Conservation (phyloP, 768 basidiomycete genomes). For the Dacryopinax spathularia region DNA sequence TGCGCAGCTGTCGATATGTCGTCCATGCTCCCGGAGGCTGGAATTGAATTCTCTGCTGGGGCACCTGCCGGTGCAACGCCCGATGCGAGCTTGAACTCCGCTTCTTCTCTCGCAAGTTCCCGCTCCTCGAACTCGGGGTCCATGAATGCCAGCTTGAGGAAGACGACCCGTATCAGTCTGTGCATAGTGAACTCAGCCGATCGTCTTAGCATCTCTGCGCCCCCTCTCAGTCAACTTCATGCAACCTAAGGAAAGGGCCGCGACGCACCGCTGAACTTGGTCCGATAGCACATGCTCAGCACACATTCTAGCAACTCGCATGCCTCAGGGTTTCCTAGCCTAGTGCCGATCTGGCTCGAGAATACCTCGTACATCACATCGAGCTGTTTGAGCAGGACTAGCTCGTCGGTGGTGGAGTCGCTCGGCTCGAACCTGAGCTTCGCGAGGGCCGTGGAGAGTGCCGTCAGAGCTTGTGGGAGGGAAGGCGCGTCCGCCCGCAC, state of each 20-base stretch:
- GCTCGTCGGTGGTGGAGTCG: conserved; percentile 94
- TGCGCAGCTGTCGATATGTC: not conserved
- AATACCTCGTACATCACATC: conserved; percentile 76
- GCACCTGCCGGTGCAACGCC: not conserved
- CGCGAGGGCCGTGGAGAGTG: conserved; percentile 77
- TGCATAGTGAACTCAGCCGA: conserved; percentile 86
- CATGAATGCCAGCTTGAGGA: conserved; percentile 52
- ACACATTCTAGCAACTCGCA: conserved; percentile 99
- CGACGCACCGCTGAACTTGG: conserved; percentile 82
- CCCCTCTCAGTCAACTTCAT: conserved; percentile 10
- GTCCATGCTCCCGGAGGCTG: not conserved
- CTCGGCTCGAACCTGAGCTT: conserved; percentile 97
- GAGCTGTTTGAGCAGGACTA: conserved; percentile 84
- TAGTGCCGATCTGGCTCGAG: conserved; percentile 42
- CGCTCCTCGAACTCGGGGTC: conserved; percentile 46
- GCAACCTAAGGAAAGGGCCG: conserved; percentile 7
- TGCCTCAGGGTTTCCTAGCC: conserved; percentile 80
- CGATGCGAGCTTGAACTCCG: conserved; percentile 24
- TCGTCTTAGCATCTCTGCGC: conserved; percentile 65
- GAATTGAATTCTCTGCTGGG: not conserved
- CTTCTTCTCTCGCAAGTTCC: conserved; percentile 42
- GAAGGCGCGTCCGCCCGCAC: conserved; percentile 42
- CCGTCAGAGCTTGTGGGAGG: conserved; percentile 54
- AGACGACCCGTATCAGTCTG: conserved; percentile 66
- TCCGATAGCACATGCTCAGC: conserved; percentile 90